Conservation (phyloP, 805 yeast species). For the Nakazawaea ambrosiae region DNA sequence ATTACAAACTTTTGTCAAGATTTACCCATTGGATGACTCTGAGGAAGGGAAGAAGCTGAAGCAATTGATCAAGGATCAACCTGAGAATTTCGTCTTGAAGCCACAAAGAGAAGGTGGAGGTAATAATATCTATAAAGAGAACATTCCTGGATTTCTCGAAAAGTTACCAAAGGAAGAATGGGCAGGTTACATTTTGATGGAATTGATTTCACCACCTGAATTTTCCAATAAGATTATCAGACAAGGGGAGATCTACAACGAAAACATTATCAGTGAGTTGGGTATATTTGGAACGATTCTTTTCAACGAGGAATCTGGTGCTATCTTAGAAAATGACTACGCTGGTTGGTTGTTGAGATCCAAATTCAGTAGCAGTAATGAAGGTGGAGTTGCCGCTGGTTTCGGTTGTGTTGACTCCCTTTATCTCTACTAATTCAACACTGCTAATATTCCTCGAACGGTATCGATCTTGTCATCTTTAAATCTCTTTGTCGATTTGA, state of each 20-base stretch:
- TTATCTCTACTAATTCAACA: constrained; percentile 34
- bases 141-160: constrained; percentile 70
- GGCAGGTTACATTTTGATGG: constrained; percentile 93
- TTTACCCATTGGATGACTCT: constrained; percentile 78
- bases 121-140: constrained; percentile 81
- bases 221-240: constrained; percentile 65
- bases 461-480: constrained; percentile 10
- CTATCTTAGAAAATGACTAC: constrained; percentile 52
- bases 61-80: constrained; percentile 56
- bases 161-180: constrained; percentile 61
- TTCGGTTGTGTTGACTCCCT: constrained; percentile 94
- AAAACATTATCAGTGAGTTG: constrained; percentile 79
- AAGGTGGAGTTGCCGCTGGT: constrained; percentile 99
- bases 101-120: constrained; percentile 99
- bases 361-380: constrained; percentile 80
- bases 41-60: constrained; percentile 56
- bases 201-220: constrained; percentile 74
- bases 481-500: background rate
- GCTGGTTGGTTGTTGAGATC: constrained; percentile 88
- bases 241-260: constrained; percentile 53
- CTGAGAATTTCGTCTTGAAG: constrained; percentile 75
- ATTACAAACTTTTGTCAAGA: constrained; percentile 69
- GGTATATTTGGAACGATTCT: constrained; percentile 85
- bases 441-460: constrained; percentile 4
- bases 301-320: constrained; percentile 59